A percentile compares a stretch with the other conserved stretches of the same genome.
phyloP scores from a whole-genome alignment of 257 asterid genomes.

The Knoxia roxburghii region DNA sequence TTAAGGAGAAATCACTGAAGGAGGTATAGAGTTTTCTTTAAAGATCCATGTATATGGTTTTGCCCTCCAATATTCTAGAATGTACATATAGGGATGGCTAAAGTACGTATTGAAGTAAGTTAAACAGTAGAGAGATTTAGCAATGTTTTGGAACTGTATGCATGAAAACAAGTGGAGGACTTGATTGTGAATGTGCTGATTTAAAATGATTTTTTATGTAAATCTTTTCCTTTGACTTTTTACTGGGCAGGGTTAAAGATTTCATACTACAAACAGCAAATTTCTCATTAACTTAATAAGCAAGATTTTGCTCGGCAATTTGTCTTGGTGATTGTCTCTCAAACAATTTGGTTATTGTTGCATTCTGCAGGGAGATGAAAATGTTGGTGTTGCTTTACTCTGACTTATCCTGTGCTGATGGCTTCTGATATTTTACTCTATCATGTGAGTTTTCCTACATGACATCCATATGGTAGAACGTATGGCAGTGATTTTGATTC shows the following conservation, averaged over 20 bases:
- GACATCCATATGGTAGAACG: not conserved
- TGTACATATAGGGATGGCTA: not conserved
- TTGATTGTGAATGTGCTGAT: not conserved
- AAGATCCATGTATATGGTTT: not conserved
- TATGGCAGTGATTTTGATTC: not conserved
- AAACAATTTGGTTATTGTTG: constrained; percentile 7
- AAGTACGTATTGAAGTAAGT: too few species aligned
- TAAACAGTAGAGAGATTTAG: not conserved
- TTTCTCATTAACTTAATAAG: too few species aligned
- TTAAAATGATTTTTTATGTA: too few species aligned
- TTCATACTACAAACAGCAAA: too few species aligned
- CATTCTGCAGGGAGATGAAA: constrained; percentile 74
- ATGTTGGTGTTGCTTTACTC: constrained; percentile 92
- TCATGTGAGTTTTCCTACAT: constrained; percentile 45
- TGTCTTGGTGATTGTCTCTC: not conserved
- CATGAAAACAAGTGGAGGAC: not conserved
- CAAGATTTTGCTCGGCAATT: not conserved
- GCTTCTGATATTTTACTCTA: constrained; percentile 95
- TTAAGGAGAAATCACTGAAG: constrained; percentile 88
- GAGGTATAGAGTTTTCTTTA: constrained; percentile 49
- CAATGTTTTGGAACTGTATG: not conserved
- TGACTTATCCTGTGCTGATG: constrained; percentile 95
- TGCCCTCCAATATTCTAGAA: not conserved
- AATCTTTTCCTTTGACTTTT: too few species aligned
- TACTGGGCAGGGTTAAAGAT: too few species aligned